Evolutionary conservation across 2,329 filamentous ascomycete genomes (phyloP), one percentile per base, ranked within the genome.

Genomic region (Niveomyces coronatus): DNA sequence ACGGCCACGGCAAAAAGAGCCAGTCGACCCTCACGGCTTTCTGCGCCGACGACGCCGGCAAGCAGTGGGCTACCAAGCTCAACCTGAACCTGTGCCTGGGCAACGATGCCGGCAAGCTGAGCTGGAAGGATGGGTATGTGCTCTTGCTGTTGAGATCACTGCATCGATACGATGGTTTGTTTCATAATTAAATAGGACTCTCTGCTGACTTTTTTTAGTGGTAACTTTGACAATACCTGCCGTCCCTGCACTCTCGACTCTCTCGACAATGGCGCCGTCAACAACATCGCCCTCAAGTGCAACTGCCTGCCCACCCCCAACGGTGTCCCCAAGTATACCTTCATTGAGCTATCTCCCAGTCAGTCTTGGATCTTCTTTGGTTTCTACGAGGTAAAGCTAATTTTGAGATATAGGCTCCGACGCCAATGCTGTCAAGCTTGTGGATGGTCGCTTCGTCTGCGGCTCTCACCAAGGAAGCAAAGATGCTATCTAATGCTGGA

Each of bases 361-460:
- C 8, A 23, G 19, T 23, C 9, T 28, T 7, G n/a, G n/a, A n/a
- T n/a, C n/a, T n/a, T n/a, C n/a, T n/a, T n/a, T n/a, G n/a, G n/a
- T n/a, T n/a, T n/a, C n/a, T n/a, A n/a, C n/a, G n/a, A n/a, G n/a
- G n/a, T n/a, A n/a, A n/a, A 5, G 28, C 28, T 30, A 30, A 30
- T 15, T 9, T 15, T 6, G 14, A 6, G 5, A 29, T 19, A 16
- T 34, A 24, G 32, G 15, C 23, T 9, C 5, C 13, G 22, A 35
- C 23, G 3, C 27, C 9, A 16, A 14, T 13, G 14, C 27, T 9
- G 13, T 31, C 28, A 31, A 28, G 27, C 22, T 38, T 13, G 20
- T 32, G 11, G 29, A 38, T 9, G 28, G 28, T n/a, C 35, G 28
- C 35, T 31, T 38, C 20, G 35, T 38, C 35, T 38, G 35, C 16